Base-by-base conservation (phyloP, 805 yeast genomes). In the Metschnikowia cubensis region DNA sequence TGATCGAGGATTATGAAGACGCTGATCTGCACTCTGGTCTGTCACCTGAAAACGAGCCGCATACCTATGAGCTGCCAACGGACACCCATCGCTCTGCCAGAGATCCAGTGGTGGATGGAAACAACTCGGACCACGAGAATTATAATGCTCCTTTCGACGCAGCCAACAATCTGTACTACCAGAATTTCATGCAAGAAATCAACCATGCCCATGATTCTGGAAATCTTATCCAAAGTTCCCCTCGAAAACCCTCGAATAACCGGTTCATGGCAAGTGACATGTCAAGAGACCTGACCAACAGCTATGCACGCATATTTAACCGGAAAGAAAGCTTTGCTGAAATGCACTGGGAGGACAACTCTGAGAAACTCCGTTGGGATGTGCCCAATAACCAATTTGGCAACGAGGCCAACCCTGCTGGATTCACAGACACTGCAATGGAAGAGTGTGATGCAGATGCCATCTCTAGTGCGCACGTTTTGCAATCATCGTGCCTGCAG, bases 111-210 rank as follows among this genome's bases (percentile, higher is more conserved):
- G 13, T 22, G 7, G 33, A 35, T 35, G 46, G 46, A 4, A 43
- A 43, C 39, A 43, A 43, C 39, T 43, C 46, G 20, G 46, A 43
- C 18, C 34, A 35, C 17, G 46, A 43, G 5, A 22, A 43, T 33
- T 43, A 22, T 17, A 13, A 32, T 13, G 22, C 13, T 13, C 40
- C 38, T 7, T 38, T 21, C 1, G 13, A 35, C n/a, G 35, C 25
- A 29, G 35, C 34, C 33, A 22, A 34, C 31, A 25, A 35, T 5
- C 15, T 18, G 13, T 4, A 21, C 14, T 42, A 21, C 15, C 39
- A 33, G 1, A 6, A 10, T 2, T 42, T 34, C 8, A n/a, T n/a
- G 3, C 22, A 11, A 13, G 46, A 35, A 7, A 34, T 21, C 8
- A 31, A 3, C 6, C 18, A 32, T 10, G 35, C 25, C 11, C 8